phyloP scores from a whole-genome alignment of 2,329 filamentous ascomycete species.

The Aureobasidium sp. region DNA sequence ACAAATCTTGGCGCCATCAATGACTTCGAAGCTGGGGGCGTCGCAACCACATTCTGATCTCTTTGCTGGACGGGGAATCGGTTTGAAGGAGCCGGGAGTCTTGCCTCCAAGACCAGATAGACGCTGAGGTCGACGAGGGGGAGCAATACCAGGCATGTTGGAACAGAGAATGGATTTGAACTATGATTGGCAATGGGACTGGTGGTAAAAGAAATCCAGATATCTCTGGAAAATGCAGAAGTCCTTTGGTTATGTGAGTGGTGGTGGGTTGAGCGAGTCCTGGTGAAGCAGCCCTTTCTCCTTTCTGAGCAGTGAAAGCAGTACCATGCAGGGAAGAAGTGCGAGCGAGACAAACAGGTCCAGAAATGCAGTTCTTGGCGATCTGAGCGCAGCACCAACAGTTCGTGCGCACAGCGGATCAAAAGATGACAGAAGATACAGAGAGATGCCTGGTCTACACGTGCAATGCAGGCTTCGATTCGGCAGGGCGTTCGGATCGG shows the following conservation, averaged over 20 bases:
- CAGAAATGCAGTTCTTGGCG: background rate
- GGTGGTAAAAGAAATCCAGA: background rate
- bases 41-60: constrained; percentile 18
- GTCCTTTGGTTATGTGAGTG: background rate
- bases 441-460: background rate
- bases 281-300: background rate
- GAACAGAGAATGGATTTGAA: background rate
- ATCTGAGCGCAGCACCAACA: background rate
- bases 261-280: background rate
- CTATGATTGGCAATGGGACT: background rate
- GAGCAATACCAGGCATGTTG: constrained; percentile 13
- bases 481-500: background rate
- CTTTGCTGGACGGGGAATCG: constrained; percentile 5
- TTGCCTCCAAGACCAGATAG: background rate
- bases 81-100: constrained; percentile 5
- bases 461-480: background rate
- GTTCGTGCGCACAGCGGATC: background rate
- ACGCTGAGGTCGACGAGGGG: constrained; percentile 5
- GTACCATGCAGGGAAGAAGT: background rate
- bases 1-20: constrained; percentile 50
- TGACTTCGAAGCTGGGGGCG: constrained; percentile 23
- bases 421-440: background rate
- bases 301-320: background rate
- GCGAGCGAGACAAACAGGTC: background rate
- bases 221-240: background rate